phyloP scores from a whole-genome alignment of 306 rosid species.

The Gleditsia sinensis region DNA sequence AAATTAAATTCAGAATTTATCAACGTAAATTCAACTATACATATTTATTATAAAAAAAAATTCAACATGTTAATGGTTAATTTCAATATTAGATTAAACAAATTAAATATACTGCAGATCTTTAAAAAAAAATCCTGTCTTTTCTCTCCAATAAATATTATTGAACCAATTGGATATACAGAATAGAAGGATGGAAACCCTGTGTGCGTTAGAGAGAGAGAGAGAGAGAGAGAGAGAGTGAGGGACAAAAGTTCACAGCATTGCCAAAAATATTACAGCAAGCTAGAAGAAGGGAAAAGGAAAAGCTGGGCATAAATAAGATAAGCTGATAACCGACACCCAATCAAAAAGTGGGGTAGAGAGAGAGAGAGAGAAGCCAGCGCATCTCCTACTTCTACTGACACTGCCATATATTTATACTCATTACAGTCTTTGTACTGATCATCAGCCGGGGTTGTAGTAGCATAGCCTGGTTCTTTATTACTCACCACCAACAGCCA shows the following conservation, averaged over 20 bases:
- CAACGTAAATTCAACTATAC: too few relatives aligned
- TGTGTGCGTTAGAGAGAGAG: neutral
- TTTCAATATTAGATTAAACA: too few relatives aligned
- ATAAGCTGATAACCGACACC: neutral
- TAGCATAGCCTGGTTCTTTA: slow-evolving; percentile 11
- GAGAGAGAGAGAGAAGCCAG: slow-evolving; percentile 34
- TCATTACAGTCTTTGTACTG: slow-evolving; percentile 40
- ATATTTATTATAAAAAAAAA: too few relatives aligned
- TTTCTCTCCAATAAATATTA: too few relatives aligned
- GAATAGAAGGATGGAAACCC: neutral
- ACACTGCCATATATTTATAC: slow-evolving; percentile 49
- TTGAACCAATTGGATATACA: too few relatives aligned
- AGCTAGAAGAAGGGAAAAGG: slow-evolving; percentile 44
- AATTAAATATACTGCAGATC: too few relatives aligned
- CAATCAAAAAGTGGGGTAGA: slow-evolving; percentile 13
- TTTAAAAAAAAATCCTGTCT: too few relatives aligned
- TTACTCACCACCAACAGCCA: slow-evolving; percentile 9
- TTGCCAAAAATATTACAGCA: slow-evolving; percentile 48
- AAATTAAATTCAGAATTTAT: too few relatives aligned
- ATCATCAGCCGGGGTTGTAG: neutral
- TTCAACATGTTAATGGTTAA: too few relatives aligned
- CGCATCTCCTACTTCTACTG: slow-evolving; percentile 40
- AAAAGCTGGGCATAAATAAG: slow-evolving; percentile 43
- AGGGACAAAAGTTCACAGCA: neutral
- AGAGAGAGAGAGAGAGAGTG: neutral